phyloP scores from a whole-genome alignment of 805 yeast genomes.

The Yarrowia sp. region DNA sequence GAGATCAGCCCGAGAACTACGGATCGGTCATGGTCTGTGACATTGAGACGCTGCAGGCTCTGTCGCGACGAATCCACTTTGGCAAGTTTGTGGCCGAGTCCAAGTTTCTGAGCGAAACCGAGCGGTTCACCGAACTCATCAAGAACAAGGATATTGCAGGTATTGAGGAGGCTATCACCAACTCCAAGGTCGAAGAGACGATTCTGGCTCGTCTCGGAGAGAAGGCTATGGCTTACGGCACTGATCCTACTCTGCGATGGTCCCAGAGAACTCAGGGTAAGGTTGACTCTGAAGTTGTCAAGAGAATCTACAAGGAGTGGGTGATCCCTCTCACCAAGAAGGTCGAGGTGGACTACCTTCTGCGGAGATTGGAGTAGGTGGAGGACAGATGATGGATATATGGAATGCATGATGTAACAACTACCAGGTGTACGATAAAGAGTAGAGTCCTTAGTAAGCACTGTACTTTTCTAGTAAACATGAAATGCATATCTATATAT shows the following conservation, averaged over 20 bases:
- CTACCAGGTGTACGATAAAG: too few species aligned
- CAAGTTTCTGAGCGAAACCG: conserved; percentile 70
- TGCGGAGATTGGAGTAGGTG: conserved; percentile 65
- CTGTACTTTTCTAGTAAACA: too few species aligned
- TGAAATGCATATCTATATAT: too few species aligned
- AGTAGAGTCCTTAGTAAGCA: too few species aligned
- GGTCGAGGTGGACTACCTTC: conserved; percentile 88
- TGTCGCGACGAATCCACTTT: conserved; percentile 90
- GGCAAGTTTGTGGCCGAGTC: conserved; percentile 98
- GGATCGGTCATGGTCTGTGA: conserved; percentile 87
- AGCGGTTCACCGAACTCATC: conserved; percentile 63
- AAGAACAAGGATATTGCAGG: conserved; percentile 63
- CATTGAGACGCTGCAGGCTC: conserved; percentile 80
- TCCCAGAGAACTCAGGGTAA: conserved; percentile 65
- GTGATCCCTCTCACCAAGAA: conserved; percentile 92
- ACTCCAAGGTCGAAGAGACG: conserved; percentile 78
- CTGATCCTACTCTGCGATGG: conserved; percentile 76
- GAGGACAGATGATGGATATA: background rate
- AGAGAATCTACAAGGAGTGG: conserved; percentile 77
- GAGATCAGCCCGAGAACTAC: conserved; percentile 79
- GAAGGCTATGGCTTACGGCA: conserved; percentile 84
- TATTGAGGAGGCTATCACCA: conserved; percentile 79
- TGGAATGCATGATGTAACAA: background rate
- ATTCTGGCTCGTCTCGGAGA: conserved; percentile 73
- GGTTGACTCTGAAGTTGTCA: conserved; percentile 78